Evolutionary conservation across 192 early-diverging fungal species (phyloP), one percentile per base, ranked within the genome.

Genomic region (Umbelopsis sp.): DNA sequence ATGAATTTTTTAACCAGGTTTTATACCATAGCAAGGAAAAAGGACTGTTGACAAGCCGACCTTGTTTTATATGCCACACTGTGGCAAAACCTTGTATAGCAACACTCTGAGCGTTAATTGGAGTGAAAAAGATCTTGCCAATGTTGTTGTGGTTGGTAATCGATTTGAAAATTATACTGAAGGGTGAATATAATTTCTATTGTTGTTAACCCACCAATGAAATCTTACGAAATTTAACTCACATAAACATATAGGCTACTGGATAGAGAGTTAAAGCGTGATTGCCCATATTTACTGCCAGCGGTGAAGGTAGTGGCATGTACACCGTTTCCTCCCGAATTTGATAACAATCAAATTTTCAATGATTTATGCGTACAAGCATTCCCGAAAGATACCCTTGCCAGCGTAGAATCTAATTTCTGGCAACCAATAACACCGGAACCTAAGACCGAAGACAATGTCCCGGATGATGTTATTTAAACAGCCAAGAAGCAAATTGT

Each of bases 31-130:
- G 72, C 21, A 73, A 33, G 67, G 74, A 30, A 71, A 72, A 16
- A 23, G 74, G 30, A 30, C 61, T 16, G 74, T 80, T 12, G 49
- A 33, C 1, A 35, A 52, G 12, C 33, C 64, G 0, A 80, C 78
- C 11, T 25, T 80, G 7, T 80, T 80, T 69, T 80, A 80, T 48
- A 80, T 80, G 78, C 78, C 78, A 13, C 78, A 80, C 52, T 80
- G 78, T 69, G 65, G 67, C 46, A 47, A 69, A 22, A 58, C 47
- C 7, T 46, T 73, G 6, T 80, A 80, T 25, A 80, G 74, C 45
- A 80, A 80, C 46, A 66, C 71, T 1, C 27, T 80, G 20, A 70
- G 64, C 15, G 69, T 71, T 0, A 80, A 80, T 46, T 80, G 78
- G 78, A 75, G 35, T 16, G 7, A 25, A 11, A 46, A 69, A 2